Base-by-base conservation (phyloP, 176 grass and related monocot species). In the Pontederia paniculata region DNA sequence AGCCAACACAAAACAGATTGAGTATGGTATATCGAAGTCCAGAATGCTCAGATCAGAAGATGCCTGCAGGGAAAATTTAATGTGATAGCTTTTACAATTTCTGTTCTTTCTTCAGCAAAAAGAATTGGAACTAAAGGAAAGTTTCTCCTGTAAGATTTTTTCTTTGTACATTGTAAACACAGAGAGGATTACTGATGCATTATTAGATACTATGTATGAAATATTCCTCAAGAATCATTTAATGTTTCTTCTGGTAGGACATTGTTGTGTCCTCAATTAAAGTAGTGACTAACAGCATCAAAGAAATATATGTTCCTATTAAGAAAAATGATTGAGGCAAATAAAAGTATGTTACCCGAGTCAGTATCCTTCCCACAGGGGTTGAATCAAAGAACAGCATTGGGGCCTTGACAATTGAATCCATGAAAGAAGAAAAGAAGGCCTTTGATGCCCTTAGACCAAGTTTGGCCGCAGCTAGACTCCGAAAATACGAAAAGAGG, bases 311-410 rank as follows among this genome's bases (percentile, higher is more conserved):
- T n/a, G n/a, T 6, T 37, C 28, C 28, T 37, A 37, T 1, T 37
- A 37, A 37, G 1, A 37, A n/a, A 5, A 37, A 37, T 37, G 28
- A 37, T 37, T 37, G 28, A 37, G n/a, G 28, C 28, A 37, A 37
- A 37, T 37, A 37, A 6, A 37, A 37, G 28, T 37, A 37, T 37
- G 28, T 46, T 84, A 97, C 91, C 80, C 91, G 77, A 21, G 86
- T 89, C 61, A 97, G 70, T 49, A 97, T 97, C 76, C 91, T 84
- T 55, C 91, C 91, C 16, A 97, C 74, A 50, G 91, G 91, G 12
- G 91, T 97, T 18, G 91, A 87, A 60, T 97, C 86, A 50, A 97
- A 97, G 56, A 96, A 96, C 19, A 74, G 82, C 82, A 96, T 96
- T 12, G 91, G 91, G 44, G 91, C 91, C 60, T 77, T 87, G 60